phyloP scores from a whole-genome alignment of 2,329 filamentous ascomycete species.

The Dichotomopilus funicola region DNA sequence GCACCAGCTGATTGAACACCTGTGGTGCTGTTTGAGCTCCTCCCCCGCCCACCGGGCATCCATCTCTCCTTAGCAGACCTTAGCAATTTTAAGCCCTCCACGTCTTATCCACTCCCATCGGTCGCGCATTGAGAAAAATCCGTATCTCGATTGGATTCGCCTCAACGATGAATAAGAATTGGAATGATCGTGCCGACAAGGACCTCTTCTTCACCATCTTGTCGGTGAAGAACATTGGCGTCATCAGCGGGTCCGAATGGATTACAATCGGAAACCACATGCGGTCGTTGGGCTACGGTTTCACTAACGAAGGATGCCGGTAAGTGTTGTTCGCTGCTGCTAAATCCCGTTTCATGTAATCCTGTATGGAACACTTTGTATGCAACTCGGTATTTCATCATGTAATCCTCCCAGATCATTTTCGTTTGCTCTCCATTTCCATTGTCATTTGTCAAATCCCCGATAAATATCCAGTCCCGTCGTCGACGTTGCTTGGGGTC shows the following conservation, averaged over 20 bases:
- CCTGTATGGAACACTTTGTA: too few species aligned
- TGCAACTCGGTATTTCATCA: too few species aligned
- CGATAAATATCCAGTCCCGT: too few species aligned
- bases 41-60: constrained; percentile 11
- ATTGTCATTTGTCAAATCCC: too few species aligned
- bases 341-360: background rate
- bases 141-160: background rate
- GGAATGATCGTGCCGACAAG: constrained; percentile 56
- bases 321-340: constrained; percentile 33
- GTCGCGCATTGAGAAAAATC: background rate
- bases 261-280: constrained; percentile 55
- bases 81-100: constrained; percentile 22
- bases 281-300: constrained; percentile 53
- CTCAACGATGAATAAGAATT: constrained; percentile 50
- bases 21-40: constrained; percentile 16
- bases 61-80: constrained; percentile 26
- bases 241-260: constrained; percentile 58
- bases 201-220: constrained; percentile 59
- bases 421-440: too few species aligned
- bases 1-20: constrained; percentile 16
- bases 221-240: constrained; percentile 55
- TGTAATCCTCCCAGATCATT: too few species aligned
- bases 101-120: constrained; percentile 16
- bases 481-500: too few species aligned
- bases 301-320: constrained; percentile 60